Evolutionary conservation across 208 protist species (phyloP), one percentile per base, ranked within the genome.

Genomic region (Leptomonas pyrrhocoris): DNA sequence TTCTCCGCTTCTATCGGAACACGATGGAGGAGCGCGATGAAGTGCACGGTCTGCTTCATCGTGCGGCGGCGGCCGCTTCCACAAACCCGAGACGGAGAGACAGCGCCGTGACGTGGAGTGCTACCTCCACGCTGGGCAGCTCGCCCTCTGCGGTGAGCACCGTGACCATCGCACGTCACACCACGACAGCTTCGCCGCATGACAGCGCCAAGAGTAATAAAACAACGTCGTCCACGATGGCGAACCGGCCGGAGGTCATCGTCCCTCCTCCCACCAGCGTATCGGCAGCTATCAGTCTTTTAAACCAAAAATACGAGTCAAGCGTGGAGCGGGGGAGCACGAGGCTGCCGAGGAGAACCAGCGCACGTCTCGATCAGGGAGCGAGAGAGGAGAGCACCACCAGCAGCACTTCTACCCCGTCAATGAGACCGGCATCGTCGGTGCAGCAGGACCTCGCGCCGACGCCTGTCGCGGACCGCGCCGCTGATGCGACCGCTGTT

Each of bases 241-340:
- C 42, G 11, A 65, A 23, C 30, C 59, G 31, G 15, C 34, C 61
- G 4, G 61, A 67, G 36, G 61, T 67, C 19, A 57, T 67, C 48
- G 49, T 67, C 12, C 61, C 61, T 3, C 61, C 61, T 2, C 61
- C 48, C 48, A 57, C 49, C 27, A 67, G 48, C 23, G 61, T 67
- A 1, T 57, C 48, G 3, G 61, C 21, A n/a, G 23, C 48, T 15
- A 36, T 57, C 23, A 57, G 48, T 34, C n/a, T 67, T 2, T 49
- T 67, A 7, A 67, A 55, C 30, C 61, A 46, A 30, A 55, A 57
- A 21, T 8, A 30, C 1, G 61, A 55, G 49, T 30, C 36, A 25
- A 57, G 5, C 36, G 4, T 45, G 27, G 48, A 46, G 16, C 27
- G 31, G 48, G 61, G 46, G 34, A 34, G 23, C 3, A 1, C 36